Conservation (phyloP, 2,329 filamentous ascomycete species). For the Colletotrichum lupini region DNA sequence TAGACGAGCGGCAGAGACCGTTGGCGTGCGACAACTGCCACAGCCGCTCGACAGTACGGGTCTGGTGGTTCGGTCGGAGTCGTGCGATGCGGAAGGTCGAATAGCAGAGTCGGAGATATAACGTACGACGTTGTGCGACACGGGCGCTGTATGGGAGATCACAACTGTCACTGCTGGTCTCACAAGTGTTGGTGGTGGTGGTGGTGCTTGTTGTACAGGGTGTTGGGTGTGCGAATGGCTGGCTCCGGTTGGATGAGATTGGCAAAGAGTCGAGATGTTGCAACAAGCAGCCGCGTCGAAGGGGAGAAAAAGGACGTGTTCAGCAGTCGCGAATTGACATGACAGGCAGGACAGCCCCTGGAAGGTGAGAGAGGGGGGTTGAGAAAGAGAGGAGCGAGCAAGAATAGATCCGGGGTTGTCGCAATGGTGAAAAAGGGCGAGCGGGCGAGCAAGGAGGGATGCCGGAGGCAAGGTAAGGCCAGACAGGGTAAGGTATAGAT, state of each 20-base stretch:
- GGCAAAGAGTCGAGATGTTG: conserved; percentile 1
- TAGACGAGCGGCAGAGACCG: conserved; percentile 19
- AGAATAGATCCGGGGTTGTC: conserved; percentile 25
- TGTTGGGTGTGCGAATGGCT: neutral
- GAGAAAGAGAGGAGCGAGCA: conserved; percentile 15
- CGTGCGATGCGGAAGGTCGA: conserved; percentile 23
- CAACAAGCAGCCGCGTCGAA: conserved; percentile 1
- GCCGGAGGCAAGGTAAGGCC: conserved; percentile 21
- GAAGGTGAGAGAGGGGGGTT: conserved; percentile 24
- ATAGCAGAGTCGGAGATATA: neutral
- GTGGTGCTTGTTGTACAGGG: neutral
- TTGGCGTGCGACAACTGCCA: conserved; percentile 30
- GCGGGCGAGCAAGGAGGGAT: conserved; percentile 21
- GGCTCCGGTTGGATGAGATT: conserved; percentile 4
- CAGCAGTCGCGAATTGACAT: conserved; percentile 27
- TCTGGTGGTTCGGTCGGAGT: conserved; percentile 13
- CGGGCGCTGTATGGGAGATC: conserved; percentile 18
- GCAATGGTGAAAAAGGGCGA: conserved; percentile 21
- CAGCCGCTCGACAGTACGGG: conserved; percentile 21
- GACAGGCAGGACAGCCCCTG: conserved; percentile 32
- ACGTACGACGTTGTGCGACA: conserved; percentile 20
- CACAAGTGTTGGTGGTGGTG: conserved; percentile 9
- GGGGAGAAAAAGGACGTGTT: conserved; percentile 14
- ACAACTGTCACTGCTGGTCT: conserved; percentile 20
- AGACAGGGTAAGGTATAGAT: conserved; percentile 31